Evolutionary conservation across 2,329 filamentous ascomycete species (phyloP).

Genomic region (Amylocarpus encephaloides): DNA sequence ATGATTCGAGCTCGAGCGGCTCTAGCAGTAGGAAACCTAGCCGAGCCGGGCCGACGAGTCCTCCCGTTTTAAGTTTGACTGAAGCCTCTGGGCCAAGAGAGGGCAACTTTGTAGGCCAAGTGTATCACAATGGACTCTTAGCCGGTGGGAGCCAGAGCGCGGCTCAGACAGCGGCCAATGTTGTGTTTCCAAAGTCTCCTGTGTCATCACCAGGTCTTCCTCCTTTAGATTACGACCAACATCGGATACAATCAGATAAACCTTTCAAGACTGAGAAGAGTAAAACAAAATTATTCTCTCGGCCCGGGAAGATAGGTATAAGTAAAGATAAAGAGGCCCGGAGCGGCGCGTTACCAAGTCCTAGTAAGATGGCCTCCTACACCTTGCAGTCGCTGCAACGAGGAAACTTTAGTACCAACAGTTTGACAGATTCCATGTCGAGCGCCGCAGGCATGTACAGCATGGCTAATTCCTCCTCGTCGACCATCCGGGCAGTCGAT

Average conservation of each 20-base stretch:
- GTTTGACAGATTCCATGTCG: slow-evolving; percentile 52
- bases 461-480: slow-evolving; percentile 68
- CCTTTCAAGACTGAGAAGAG: slow-evolving; percentile 59
- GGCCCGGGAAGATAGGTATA: slow-evolving; percentile 67
- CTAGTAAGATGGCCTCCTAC: slow-evolving; percentile 60
- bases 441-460: slow-evolving; percentile 60
- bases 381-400: slow-evolving; percentile 60
- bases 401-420: slow-evolving; percentile 65
- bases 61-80: slow-evolving; percentile 57
- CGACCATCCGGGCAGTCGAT: slow-evolving; percentile 64
- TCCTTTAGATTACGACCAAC: slow-evolving; percentile 33
- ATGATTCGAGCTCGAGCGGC: slow-evolving; percentile 19
- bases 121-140: slow-evolving; percentile 55
- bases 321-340: slow-evolving; percentile 58
- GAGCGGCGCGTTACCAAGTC: slow-evolving; percentile 64
- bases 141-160: slow-evolving; percentile 53
- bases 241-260: slow-evolving; percentile 45
- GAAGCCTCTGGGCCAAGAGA: slow-evolving; percentile 59
- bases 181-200: slow-evolving; percentile 57
- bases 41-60: slow-evolving; percentile 45
- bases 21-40: slow-evolving; percentile 27
- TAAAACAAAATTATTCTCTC: slow-evolving; percentile 76
- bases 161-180: slow-evolving; percentile 66
- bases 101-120: slow-evolving; percentile 41
- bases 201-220: slow-evolving; percentile 27